Percentiles rank a stretch among this genome's conserved stretches.
Evolutionary conservation across 805 yeast genomes (phyloP).

Genomic region (Saturnispora serradocipensis): DNA sequence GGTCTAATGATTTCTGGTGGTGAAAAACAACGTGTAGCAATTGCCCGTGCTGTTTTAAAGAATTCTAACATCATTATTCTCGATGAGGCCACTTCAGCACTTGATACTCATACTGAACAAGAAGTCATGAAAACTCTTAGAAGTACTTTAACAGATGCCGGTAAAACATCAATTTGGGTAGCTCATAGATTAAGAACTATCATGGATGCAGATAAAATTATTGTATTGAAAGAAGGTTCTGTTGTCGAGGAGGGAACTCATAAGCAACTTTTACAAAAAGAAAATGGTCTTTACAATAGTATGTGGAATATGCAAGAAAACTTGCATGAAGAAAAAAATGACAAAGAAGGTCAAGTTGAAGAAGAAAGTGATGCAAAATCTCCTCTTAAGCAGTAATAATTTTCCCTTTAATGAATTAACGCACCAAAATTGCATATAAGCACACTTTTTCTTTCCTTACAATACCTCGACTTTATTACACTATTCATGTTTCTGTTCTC

Average conservation of each 20-base stretch:
- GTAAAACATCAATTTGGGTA: conserved; percentile 74
- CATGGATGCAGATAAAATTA: conserved; percentile 89
- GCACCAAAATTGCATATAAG: neutral
- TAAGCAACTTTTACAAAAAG: conserved; percentile 41
- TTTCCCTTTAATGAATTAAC: neutral
- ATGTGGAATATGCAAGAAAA: conserved; percentile 88
- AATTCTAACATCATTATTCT: conserved; percentile 85
- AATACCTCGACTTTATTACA: neutral
- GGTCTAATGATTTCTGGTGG: conserved; percentile 99
- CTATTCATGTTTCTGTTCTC: neutral
- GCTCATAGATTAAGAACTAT: conserved; percentile 92
- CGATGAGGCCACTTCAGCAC: conserved; percentile 94
- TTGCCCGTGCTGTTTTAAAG: conserved; percentile 82
- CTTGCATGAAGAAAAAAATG: conserved; percentile 1
- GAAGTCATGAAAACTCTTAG: conserved; percentile 67
- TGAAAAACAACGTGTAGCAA: conserved; percentile 91
- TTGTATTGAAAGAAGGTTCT: conserved; percentile 68
- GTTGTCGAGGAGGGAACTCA: conserved; percentile 91
- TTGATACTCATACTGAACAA: conserved; percentile 95
- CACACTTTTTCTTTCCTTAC: neutral
- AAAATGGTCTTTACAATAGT: conserved; percentile 59
- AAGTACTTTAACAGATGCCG: conserved; percentile 38
- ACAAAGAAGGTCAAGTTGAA: neutral
- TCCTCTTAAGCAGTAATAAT: neutral
- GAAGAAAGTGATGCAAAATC: neutral